Evolutionary conservation across 2,329 filamentous ascomycete genomes (phyloP), one percentile per base, ranked within the genome.

Genomic region (Fusarium mexicanum): DNA sequence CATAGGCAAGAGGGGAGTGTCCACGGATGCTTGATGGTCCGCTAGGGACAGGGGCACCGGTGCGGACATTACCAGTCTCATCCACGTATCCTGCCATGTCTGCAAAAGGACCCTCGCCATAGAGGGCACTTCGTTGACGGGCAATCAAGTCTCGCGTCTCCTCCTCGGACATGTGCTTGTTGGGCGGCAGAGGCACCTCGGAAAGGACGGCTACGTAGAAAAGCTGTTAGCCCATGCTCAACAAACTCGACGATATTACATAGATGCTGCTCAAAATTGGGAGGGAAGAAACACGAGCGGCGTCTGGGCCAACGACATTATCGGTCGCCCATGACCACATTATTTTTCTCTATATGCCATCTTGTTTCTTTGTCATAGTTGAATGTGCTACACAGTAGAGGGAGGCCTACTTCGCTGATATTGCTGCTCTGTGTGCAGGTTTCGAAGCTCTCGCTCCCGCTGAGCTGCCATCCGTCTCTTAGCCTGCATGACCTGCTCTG

Each of bases 371-470:
- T 78, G 75, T 76, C 75, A 79, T 80, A 80, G 81, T 80, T 84
- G 81, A 79, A 80, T 72, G 75, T 87, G 89, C 90, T 91, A 93
- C 90, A 89, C 89, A 90, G 90, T 88, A 89, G 89, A 90, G 90
- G 91, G 90, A 85, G 91, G 91, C 93, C 91, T 94, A 98, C 96
- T 98, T 94, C 96, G 92, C 89, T 98, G 97, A 87, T 97, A 98
- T 91, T 99, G 96, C 91, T 99, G 96, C 91, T 99, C 96, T 87
- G 98, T 97, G 87, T 99, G 96, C 87, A 98, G 98, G 87, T 98
- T 99, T 86, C 96, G 94, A 85, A 99, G 92, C 88, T 99, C 96
- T 86, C 96, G 94, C 89, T 99, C 96, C 86, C 96, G 94, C 87
- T 98, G 96, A 84, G 96, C 96, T 81, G 96, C 96, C 94, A 98